A percentile compares a stretch with the other conserved stretches of the same genome.
Conservation (phyloP, 2,329 filamentous ascomycete genomes). For the Alternaria triticimaculans region DNA sequence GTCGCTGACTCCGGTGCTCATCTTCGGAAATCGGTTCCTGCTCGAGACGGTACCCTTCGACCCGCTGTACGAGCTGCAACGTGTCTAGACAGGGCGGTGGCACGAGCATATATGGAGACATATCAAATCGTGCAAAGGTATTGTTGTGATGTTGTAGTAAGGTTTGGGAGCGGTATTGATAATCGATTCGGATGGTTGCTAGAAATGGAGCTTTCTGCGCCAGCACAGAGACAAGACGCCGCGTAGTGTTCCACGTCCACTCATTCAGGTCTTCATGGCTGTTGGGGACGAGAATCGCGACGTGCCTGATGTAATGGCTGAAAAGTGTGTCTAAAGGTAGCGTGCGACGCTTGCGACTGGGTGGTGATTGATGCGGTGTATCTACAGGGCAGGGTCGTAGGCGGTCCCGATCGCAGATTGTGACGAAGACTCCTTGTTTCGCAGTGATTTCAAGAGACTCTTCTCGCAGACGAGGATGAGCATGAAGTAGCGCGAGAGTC, state of each 20-base stretch:
- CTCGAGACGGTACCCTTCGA: background rate
- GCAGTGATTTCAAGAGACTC: background rate
- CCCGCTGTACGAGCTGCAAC: background rate
- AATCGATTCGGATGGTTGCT: background rate
- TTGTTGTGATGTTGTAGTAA: background rate
- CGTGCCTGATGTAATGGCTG: background rate
- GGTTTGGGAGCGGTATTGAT: background rate
- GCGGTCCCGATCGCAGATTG: background rate
- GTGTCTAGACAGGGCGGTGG: background rate
- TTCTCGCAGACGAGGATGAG: slow-evolving; percentile 1
- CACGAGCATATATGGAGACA: background rate
- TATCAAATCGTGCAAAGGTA: background rate
- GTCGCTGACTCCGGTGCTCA: background rate
- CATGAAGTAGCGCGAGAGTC: background rate
- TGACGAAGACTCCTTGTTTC: background rate
- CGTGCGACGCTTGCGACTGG: background rate
- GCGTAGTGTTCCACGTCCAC: background rate
- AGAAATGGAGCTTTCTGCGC: background rate
- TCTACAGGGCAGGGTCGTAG: background rate
- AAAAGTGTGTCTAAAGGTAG: background rate
- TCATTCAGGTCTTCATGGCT: background rate
- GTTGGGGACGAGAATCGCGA: background rate
- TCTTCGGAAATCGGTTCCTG: background rate
- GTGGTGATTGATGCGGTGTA: background rate
- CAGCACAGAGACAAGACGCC: background rate